Evolutionary conservation across 768 basidiomycete species (phyloP).

Genomic region (Podaxis carcinomalis): DNA sequence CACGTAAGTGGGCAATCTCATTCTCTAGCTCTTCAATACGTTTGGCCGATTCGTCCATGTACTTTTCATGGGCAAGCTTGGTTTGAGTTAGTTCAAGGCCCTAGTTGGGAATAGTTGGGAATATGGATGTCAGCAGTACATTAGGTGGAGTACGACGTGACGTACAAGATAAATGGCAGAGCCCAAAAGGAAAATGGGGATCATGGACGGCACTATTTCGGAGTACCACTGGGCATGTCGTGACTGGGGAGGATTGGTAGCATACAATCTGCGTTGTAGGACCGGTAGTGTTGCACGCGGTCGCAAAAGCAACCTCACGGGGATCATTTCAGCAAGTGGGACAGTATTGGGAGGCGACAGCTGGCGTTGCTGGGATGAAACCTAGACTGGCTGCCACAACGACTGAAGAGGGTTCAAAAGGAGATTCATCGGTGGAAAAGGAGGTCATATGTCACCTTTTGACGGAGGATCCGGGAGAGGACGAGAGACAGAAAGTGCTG

Average conservation of each 20-base stretch:
- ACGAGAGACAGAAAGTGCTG: not conserved
- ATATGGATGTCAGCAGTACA: not conserved
- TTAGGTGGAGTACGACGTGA: constrained; percentile 1
- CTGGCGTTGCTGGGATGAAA: not conserved
- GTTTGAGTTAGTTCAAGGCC: constrained; percentile 61
- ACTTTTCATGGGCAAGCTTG: constrained; percentile 66
- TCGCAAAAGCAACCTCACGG: not conserved
- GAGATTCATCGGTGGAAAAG: constrained; percentile 4
- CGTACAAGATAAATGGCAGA: constrained; percentile 75
- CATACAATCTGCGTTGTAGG: constrained; percentile 13
- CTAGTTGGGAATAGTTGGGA: constrained; percentile 35
- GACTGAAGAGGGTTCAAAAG: not conserved
- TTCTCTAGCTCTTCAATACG: constrained; percentile 54
- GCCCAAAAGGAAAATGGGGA: constrained; percentile 73
- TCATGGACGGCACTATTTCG: constrained; percentile 68
- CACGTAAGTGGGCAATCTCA: constrained; percentile 45
- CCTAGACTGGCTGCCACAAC: too few species aligned
- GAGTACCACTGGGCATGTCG: constrained; percentile 67
- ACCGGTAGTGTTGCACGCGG: constrained; percentile 7
- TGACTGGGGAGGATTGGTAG: constrained; percentile 26
- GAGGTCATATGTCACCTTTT: constrained; percentile 1
- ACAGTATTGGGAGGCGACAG: not conserved
- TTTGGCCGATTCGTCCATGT: constrained; percentile 54
- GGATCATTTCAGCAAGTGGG: not conserved
- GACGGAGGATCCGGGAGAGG: not conserved